Percentiles rank a stretch among this genome's conserved stretches.
Conservation (phyloP, 2,329 filamentous ascomycete genomes). For the Cytospora leucostoma region DNA sequence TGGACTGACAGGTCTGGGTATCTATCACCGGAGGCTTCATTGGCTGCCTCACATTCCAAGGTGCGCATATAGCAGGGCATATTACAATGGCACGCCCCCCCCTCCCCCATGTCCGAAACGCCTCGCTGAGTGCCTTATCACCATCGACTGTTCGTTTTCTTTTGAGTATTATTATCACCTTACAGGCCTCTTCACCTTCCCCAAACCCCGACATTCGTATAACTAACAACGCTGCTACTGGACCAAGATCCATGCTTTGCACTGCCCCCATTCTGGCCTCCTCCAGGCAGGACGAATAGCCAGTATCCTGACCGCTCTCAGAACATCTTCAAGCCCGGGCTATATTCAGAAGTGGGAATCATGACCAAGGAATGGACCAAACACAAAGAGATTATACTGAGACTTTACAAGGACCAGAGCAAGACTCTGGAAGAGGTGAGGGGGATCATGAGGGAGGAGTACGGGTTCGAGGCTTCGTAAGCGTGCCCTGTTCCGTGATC, state of each 20-base stretch:
- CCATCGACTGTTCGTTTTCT: conserved; percentile 6
- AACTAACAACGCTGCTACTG: conserved; percentile 1
- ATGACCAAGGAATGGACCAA: conserved; percentile 50
- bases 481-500: conserved; percentile 28
- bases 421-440: conserved; percentile 45
- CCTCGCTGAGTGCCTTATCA: conserved; percentile 8
- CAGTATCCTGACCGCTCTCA: not conserved
- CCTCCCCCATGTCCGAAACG: not conserved
- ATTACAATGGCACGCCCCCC: not conserved
- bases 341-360: conserved; percentile 23
- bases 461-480: conserved; percentile 47
- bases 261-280: conserved; percentile 15
- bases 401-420: conserved; percentile 44
- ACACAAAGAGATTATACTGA: conserved; percentile 40
- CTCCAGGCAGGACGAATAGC: conserved; percentile 15
- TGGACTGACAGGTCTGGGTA: not conserved
- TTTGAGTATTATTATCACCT: not conserved
- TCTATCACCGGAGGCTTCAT: not conserved
- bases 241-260: conserved; percentile 14
- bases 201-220: not conserved
- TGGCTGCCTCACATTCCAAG: conserved; percentile 14
- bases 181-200: conserved; percentile 3
- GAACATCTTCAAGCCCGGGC: not conserved
- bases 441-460: conserved; percentile 41
- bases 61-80: not conserved